Percentiles rank a stretch among this genome's conserved stretches.
Conservation (phyloP, 2,329 filamentous ascomycete species). For the Aspergillus alliaceus region DNA sequence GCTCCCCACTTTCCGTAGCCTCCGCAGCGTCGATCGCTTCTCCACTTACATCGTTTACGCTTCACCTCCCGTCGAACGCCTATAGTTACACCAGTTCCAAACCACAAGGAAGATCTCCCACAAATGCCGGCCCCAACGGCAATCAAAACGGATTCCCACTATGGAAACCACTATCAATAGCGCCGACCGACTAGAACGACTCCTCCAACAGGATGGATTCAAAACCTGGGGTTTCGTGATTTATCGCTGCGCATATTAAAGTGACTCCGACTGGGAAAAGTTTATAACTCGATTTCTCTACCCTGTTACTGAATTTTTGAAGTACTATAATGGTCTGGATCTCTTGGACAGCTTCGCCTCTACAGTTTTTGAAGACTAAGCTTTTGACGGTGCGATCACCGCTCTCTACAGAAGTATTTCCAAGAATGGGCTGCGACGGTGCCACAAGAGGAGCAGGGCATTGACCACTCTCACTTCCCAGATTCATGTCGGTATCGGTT, state of each 20-base stretch:
- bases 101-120: background rate
- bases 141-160: background rate
- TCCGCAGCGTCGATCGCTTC: background rate
- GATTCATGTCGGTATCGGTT: conserved; percentile 12
- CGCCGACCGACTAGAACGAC: conserved; percentile 41
- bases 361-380: conserved; percentile 17
- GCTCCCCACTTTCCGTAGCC: background rate
- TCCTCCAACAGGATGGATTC: conserved; percentile 8
- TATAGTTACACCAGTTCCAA: background rate
- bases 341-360: conserved; percentile 12
- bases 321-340: conserved; percentile 8
- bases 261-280: conserved; percentile 5
- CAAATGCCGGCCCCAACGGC: background rate
- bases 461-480: background rate
- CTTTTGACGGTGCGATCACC: conserved; percentile 14
- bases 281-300: conserved; percentile 7
- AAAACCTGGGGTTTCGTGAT: conserved; percentile 7
- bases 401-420: conserved; percentile 12
- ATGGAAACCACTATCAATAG: background rate
- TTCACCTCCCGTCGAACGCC: background rate
- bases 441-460: conserved; percentile 6
- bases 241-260: conserved; percentile 14
- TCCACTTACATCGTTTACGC: background rate
- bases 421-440: conserved; percentile 7
- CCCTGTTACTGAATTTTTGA: background rate